These are phyloP conservation scores for Raphanus hybrid DNA, from an alignment of 441 rosid genomes.

Conservation along the genomic window DNA sequence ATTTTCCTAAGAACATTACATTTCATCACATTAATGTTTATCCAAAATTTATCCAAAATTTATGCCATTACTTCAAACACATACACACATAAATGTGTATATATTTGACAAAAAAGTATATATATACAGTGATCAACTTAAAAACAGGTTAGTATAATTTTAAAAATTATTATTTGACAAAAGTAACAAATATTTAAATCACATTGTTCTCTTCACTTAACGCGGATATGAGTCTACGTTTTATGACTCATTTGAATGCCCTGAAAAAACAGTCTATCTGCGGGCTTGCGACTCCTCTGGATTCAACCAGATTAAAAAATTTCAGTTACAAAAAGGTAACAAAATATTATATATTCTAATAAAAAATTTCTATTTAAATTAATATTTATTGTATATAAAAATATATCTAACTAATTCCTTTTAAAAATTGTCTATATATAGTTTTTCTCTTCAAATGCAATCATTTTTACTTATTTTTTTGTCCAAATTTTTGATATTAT, in stretches of 20 bases:
- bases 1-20: too few species aligned
- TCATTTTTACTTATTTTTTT: background rate
- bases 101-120: background rate
- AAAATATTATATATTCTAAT: background rate
- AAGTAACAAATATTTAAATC: too few species aligned
- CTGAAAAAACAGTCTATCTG: too few species aligned
- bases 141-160: background rate
- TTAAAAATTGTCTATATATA: too few species aligned
- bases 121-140: slow-evolving; percentile 5
- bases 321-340: too few species aligned
- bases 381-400: background rate
- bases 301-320: too few species aligned
- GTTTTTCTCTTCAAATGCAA: background rate
- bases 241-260: too few species aligned
- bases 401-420: too few species aligned
- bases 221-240: too few species aligned
- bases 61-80: background rate
- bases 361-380: background rate
- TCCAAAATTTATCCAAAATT: slow-evolving; percentile 9
- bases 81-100: background rate
- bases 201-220: too few species aligned
- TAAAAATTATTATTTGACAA: too few species aligned
- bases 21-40: background rate
- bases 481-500: background rate
- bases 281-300: too few species aligned